Evolutionary conservation across 2,329 filamentous ascomycete genomes (phyloP), one percentile per base, ranked within the genome.

Genomic region (Aspergillus versicolor): DNA sequence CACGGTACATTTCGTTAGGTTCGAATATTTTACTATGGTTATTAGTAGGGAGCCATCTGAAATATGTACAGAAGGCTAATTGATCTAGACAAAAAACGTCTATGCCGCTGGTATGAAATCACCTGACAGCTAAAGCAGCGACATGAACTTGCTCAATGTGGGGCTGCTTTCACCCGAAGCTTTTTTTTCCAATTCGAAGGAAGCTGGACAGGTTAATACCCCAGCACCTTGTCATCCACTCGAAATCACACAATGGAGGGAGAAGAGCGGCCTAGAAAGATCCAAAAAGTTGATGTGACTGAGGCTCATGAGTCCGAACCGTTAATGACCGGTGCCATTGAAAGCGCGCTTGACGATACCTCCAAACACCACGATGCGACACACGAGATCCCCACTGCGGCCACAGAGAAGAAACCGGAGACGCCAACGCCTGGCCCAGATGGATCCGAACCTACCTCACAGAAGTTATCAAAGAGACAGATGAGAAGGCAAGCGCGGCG

Each of bases 391-490:
- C 24, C 30, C 41, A 32, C 51, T 3, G 40, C 30, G 8, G 8
- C 44, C 8, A 42, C n/a, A 19, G 55, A 52, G 27, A 38, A 45
- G 6, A 21, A 45, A 3, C 17, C 38, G 12, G 44, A 49, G 11
- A 40, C 24, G 13, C 30, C 43, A 44, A 41, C 44, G 3, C 9
- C 58, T 42, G 30, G 56, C 38, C 17, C 30, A 8, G 24, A 63
- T 9, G 55, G 12, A 9, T 27, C 52, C 9, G 59, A 52, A 21
- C 41, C 45, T 21, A 27, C 49, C 17, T 52, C 61, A 7, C 63
- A 65, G 12, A 61, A 73, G 38, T 64, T 97, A 51, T 96, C 93
- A 17, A 97, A 97, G 69, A 95, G 88, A 67, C 89, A 93, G 65
- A 78, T 88, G 59, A 96, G 96, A 75, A 93, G 91, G 69, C 79